Conservation (phyloP, 2,329 filamentous ascomycete genomes). For the Xylaria sp. region DNA sequence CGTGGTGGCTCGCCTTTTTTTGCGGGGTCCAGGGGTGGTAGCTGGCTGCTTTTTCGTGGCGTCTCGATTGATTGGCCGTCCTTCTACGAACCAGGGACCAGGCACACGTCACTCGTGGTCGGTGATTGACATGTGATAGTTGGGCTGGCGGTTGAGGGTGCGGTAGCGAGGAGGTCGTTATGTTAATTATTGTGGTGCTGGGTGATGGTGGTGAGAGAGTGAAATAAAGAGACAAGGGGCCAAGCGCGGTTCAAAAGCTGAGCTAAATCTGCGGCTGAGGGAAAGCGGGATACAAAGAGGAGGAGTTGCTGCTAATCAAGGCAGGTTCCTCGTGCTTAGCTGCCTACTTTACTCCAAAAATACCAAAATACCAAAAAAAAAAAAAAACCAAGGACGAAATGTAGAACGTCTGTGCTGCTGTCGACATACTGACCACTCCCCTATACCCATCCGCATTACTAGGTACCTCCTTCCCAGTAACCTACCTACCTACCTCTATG, state of each 20-base stretch:
- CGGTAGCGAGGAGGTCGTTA: constrained; percentile 24
- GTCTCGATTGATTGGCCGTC: neutral
- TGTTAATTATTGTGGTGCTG: constrained; percentile 25
- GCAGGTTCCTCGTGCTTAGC: neutral
- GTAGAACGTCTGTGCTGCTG: neutral
- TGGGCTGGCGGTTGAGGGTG: constrained; percentile 13
- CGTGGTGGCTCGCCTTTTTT: constrained; percentile 4
- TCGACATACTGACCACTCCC: neutral
- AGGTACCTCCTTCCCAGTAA: neutral
- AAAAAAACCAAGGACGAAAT: neutral
- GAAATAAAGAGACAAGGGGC: constrained; percentile 28
- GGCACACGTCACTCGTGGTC: neutral
- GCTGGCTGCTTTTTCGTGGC: constrained; percentile 7
- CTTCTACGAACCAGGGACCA: neutral
- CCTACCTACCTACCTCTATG: neutral
- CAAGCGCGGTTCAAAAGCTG: constrained; percentile 10
- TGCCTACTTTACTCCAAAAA: constrained; percentile 13
- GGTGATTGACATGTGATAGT: constrained; percentile 7
- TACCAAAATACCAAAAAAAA: no score
- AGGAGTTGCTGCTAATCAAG: constrained; percentile 8
- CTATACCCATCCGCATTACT: neutral
- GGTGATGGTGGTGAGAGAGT: constrained; percentile 30
- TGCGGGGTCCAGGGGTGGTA: constrained; percentile 21
- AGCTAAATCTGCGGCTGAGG: constrained; percentile 33
- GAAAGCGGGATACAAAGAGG: constrained; percentile 24